Base-by-base conservation (phyloP, 2,329 filamentous ascomycete species). In the Phaeosphaeriaceae sp. region DNA sequence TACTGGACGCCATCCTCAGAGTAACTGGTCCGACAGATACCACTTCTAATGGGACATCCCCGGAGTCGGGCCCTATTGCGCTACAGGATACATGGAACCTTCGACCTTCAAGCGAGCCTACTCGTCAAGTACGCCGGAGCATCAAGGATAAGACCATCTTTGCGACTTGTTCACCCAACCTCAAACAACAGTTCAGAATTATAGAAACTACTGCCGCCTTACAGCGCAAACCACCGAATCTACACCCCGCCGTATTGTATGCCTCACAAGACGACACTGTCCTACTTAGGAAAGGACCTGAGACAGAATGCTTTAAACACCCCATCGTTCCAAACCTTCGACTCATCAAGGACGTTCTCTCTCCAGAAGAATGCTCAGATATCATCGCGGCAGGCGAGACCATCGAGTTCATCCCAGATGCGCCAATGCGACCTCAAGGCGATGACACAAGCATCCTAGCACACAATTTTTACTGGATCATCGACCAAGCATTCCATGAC, bases 381-480 rank as follows among this genome's bases (percentile, higher is more conserved):
- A 88, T 90, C 46, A 84, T 90, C 16, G 82, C 84, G 0, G 84
- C 86, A 0, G 86, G 83, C 4, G 87, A 90, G 65, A 77, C 78
- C 0, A 80, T 88, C 37, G 81, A 81, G 6, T 90, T 89, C 55
- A 76, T 86, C 0, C 87, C 87, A 0, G 87, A 90, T 60, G 84
- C 85, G 0, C 87, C 87, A 0, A 74, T 89, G 23, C 82, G 84
- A 2, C 83, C 84, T n/a, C 84, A 86, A 47, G 84, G 83, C 13
- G 84, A 87, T 52, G 74, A 75, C 44, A 78, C 79, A 18, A 87
- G 84, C 61, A 80, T 89, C 38, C 70, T 89, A 1, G 87, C 87
- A 0, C 87, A 89, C 74, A 89, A 89, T 68, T 88, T 89, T 59
- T 89, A 89, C 74, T 89, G 87, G 87, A 77, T 89, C 7, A 78